phyloP scores from a whole-genome alignment of 371 early-diverging fungal species.

The Capillidium heterosporum region DNA sequence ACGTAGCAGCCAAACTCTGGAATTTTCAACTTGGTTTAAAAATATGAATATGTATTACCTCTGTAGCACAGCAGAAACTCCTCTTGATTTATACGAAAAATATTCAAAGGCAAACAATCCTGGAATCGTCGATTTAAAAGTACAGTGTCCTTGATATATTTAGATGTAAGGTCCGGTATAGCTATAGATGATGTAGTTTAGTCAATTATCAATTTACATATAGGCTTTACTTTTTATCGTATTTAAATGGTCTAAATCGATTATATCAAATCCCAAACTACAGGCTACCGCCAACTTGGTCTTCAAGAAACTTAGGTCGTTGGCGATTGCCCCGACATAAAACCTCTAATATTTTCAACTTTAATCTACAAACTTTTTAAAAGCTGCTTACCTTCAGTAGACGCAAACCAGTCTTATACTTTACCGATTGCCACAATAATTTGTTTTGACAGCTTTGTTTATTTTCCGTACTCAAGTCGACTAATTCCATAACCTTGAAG shows the following conservation, averaged over 20 bases:
- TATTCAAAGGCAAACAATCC: conserved; percentile 50
- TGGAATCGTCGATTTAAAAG: conserved; percentile 60
- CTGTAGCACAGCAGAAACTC: conserved; percentile 79
- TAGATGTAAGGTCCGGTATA: conserved; percentile 60
- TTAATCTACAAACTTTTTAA: not conserved
- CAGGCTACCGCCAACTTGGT: conserved; percentile 73
- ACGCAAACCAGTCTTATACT: not conserved
- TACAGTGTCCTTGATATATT: conserved; percentile 18
- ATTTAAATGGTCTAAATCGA: conserved; percentile 63
- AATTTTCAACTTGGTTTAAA: not conserved
- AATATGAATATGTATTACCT: conserved; percentile 16
- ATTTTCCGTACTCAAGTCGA: not conserved
- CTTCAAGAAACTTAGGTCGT: conserved; percentile 56
- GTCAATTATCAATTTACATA: not conserved
- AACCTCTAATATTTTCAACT: conserved; percentile 33
- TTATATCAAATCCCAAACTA: conserved; percentile 76
- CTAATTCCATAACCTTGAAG: conserved; percentile 2
- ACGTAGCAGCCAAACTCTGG: conserved; percentile 77
- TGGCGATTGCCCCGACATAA: conserved; percentile 70
- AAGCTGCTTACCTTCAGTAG: not conserved
- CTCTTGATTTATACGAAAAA: conserved; percentile 54
- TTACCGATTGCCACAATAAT: conserved; percentile 1
- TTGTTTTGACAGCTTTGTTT: not conserved
- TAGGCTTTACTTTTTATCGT: conserved; percentile 28
- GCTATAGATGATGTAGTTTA: not conserved